Evolutionary conservation across 306 rosid genomes (phyloP).

Genomic region (Albizia julibrissin): DNA sequence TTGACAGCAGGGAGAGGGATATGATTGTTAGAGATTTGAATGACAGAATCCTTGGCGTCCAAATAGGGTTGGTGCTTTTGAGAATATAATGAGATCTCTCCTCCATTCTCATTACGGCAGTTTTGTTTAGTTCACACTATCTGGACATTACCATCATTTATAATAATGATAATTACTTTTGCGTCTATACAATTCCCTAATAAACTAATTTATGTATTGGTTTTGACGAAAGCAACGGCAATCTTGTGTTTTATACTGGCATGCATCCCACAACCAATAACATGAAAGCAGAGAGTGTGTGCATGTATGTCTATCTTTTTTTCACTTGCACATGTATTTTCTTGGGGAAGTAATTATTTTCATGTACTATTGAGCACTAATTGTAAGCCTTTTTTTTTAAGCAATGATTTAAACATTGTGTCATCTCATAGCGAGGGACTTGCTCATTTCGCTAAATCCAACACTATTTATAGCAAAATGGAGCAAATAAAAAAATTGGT

Average conservation of each 20-base stretch:
- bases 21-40: slow-evolving; percentile 55
- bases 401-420: too few relatives aligned
- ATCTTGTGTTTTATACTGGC: not conserved
- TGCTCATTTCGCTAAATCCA: too few relatives aligned
- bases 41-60: slow-evolving; percentile 47
- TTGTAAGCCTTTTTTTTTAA: too few relatives aligned
- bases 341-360: too few relatives aligned
- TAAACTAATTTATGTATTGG: not conserved
- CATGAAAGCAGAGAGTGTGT: not conserved
- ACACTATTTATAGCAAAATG: too few relatives aligned
- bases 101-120: not conserved
- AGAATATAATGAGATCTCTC: slow-evolving; percentile 33
- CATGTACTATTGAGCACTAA: too few relatives aligned
- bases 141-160: too few relatives aligned
- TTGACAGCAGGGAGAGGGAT: slow-evolving; percentile 32
- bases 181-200: not conserved
- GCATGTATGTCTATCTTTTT: too few relatives aligned
- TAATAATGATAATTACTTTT: not conserved
- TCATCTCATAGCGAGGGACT: too few relatives aligned
- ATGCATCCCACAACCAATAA: not conserved
- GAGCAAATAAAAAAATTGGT: too few relatives aligned
- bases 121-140: not conserved
- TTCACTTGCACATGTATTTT: too few relatives aligned
- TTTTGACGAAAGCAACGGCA: not conserved
- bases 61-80: slow-evolving; percentile 54